These are phyloP conservation scores for Metschnikowia similis DNA, from an alignment of 805 yeast genomes.

Conservation along the genomic window DNA sequence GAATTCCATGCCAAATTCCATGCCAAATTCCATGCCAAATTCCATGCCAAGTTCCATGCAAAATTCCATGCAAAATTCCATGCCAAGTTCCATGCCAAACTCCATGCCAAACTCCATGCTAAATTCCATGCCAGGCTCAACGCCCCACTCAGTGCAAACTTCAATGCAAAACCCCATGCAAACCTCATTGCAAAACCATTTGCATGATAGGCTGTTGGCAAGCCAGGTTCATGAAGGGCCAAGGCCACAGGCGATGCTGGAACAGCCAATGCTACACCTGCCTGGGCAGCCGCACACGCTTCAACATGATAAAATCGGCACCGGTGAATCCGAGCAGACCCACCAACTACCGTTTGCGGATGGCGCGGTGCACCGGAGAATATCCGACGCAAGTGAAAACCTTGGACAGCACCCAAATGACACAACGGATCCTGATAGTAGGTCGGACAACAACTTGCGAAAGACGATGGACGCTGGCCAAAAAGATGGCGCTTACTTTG, in stretches of 20 bases:
- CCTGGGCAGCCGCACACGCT: conserved; percentile 4
- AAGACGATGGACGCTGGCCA: not conserved
- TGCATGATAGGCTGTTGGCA: not conserved
- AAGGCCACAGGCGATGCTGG: not conserved
- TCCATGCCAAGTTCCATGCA: not conserved
- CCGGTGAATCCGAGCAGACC: not conserved
- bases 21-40: not conserved
- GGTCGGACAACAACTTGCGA: not conserved
- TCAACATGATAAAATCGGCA: conserved; percentile 1
- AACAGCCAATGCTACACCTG: not conserved
- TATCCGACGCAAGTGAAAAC: not conserved
- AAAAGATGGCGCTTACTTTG: conserved; percentile 8
- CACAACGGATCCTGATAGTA: not conserved
- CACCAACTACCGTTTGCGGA: conserved; percentile 2
- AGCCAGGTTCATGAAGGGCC: not conserved
- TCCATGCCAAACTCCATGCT: not conserved
- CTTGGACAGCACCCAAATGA: not conserved
- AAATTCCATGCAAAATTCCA: not conserved
- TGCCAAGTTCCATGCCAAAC: not conserved
- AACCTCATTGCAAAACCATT: not conserved
- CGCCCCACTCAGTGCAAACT: not conserved
- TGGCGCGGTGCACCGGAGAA: not conserved
- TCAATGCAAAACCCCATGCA: not conserved
- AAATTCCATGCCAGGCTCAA: not conserved
- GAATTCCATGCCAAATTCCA: not conserved